Evolutionary conservation across 805 yeast species (phyloP), one percentile per base, ranked within the genome.

Genomic region (Babjeviella inositovora): DNA sequence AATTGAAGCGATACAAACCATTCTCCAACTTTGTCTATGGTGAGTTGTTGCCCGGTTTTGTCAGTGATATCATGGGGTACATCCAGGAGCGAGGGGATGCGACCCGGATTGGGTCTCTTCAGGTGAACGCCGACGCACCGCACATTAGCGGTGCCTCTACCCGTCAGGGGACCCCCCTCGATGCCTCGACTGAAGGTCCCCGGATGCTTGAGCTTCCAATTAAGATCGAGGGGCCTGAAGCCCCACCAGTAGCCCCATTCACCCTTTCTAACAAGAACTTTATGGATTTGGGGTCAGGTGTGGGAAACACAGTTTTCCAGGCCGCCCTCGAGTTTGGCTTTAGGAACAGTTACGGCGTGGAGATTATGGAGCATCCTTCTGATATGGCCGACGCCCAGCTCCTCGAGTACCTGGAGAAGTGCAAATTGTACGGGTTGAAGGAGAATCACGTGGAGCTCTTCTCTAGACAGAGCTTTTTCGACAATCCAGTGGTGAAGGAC

Each of bases 21-120:
- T 85, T 85, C 41, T 79, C 94, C 6, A 84, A 79, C 32, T 79
- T 71, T 37, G 94, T 82, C 1, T 85, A 85, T 43, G 96, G 96
- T 7, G 96, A 85, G 45, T 50, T 85, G 28, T 54, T 85, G 41
- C 96, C 96, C 1, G 52, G 58, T 5, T 80, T 85, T 34, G 54
- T 79, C 19, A 62, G 82, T 19, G 67, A 59, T 33, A 74, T 79
- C 4, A 34, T 56, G 21, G 44, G 53, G 7, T 76, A 73, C 37
- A 41, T 51, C 5, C 56, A 69, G 34, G n/a, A n/a, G n/a, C n/a
- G n/a, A n/a, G n/a, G n/a, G n/a, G n/a, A n/a, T n/a, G n/a, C n/a
- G n/a, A n/a, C n/a, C n/a, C n/a, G n/a, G n/a, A n/a, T n/a, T n/a
- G n/a, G n/a, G n/a, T n/a, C n/a, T n/a, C 73, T 82, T 23, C 60